Evolutionary conservation across 768 basidiomycete genomes (phyloP), one percentile per base, ranked within the genome.

Genomic region (Pisolithus orientalis): DNA sequence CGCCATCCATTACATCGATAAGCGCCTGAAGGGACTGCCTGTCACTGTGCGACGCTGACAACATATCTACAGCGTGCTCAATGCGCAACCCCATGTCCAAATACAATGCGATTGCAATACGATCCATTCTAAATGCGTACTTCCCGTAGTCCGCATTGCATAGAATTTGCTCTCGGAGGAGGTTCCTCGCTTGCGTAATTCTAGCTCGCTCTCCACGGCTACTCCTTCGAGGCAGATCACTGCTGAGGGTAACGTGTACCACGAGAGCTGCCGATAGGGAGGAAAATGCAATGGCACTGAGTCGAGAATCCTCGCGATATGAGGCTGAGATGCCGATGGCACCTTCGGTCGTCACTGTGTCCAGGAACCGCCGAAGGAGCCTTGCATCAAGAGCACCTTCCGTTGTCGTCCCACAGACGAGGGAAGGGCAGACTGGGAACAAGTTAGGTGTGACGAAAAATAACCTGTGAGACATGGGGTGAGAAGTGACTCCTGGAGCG

Each of bases 91-190:
- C 65, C 6, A 70, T 44, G 51, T 82, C 80, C 8, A 61, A 43
- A 57, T 65, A 68, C 14, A 83, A 56, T 2, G 76, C 64, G 4
- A 69, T 53, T 0, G 71, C 67, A 1, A 81, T 57, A 38, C 65
- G 67, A 55, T 80, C 80, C 77, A 79, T 76, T 32, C 63, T 61
- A 43, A 82, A 77, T 0, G 73, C 70, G 45, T 68, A 62, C 52
- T 76, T 79, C 14, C 50, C 57, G 27, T 64, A 50, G 2, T 54
- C 31, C 0, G 59, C 17, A 29, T 70, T 52, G 43, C 65, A 57
- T 4, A 80, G 56, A 40, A 80, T 62, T 6, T 44, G 44, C 8
- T 66, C 58, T 45, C 65, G 53, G 6, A 80, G 57, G 4, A 70
- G 53, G 2, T 46, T 40, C 14, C 64, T 63, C 27, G 52, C 57